Evolutionary conservation across 2,329 filamentous ascomycete genomes (phyloP).

Genomic region (Ceratocystis albifundus): DNA sequence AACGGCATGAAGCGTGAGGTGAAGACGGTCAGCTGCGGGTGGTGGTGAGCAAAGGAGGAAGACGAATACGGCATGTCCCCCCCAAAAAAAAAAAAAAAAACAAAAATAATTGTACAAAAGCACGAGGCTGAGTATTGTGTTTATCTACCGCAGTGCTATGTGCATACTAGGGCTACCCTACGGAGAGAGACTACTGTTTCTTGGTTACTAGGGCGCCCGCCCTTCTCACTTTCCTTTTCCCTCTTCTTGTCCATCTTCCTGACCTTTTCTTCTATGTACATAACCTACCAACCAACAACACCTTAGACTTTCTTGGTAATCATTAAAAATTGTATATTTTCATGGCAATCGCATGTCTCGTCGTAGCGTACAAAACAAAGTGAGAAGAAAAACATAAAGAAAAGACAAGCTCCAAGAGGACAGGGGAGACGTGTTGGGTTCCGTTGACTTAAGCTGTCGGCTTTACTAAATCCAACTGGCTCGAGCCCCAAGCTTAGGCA

Average conservation of each 20-base stretch:
- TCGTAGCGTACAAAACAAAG: constrained; percentile 4
- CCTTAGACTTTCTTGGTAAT: constrained; percentile 1
- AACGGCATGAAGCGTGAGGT: constrained; percentile 30
- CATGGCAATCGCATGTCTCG: not conserved
- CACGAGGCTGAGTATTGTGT: not conserved
- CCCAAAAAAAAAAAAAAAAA: too few relatives aligned
- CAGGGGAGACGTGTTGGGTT: too few relatives aligned
- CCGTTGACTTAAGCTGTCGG: too few relatives aligned
- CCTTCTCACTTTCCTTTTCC: not conserved
- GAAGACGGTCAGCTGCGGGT: constrained; percentile 30
- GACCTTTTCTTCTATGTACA: not conserved
- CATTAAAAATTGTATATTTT: constrained; percentile 14
- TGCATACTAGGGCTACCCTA: too few relatives aligned
- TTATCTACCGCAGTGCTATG: too few relatives aligned
- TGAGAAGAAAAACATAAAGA: too few relatives aligned
- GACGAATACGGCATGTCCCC: not conserved
- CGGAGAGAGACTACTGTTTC: too few relatives aligned
- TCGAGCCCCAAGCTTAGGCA: constrained; percentile 29
- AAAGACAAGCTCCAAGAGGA: too few relatives aligned
- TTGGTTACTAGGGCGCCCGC: too few relatives aligned
- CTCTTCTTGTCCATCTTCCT: not conserved
- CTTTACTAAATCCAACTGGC: too few relatives aligned
- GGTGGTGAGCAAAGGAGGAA: constrained; percentile 12
- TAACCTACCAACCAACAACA: not conserved
- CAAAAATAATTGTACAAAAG: not conserved